These are phyloP conservation scores for Aspergillus fumigatus DNA, from an alignment of 2,329 filamentous ascomycete genomes.

Conservation along the genomic window DNA sequence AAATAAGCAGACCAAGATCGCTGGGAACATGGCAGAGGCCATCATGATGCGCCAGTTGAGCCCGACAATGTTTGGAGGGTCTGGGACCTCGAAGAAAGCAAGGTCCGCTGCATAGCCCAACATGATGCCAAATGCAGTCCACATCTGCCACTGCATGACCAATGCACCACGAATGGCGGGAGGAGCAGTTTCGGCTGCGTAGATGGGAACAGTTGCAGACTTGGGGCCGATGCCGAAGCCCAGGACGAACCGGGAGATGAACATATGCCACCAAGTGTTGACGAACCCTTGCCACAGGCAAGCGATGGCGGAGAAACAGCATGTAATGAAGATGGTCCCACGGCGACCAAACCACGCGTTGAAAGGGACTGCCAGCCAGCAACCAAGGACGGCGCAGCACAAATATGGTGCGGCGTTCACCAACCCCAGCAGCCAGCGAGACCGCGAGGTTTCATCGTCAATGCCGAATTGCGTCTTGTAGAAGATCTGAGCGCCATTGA, in stretches of 20 bases:
- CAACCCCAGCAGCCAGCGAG: slow-evolving; percentile 58
- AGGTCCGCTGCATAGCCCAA: slow-evolving; percentile 57
- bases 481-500: slow-evolving; percentile 65
- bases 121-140: slow-evolving; percentile 49
- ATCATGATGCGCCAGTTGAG: slow-evolving; percentile 67
- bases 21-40: slow-evolving; percentile 61
- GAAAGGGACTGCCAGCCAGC: slow-evolving; percentile 69
- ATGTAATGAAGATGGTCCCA: slow-evolving; percentile 72
- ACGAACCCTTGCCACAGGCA: slow-evolving; percentile 60
- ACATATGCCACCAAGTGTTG: slow-evolving; percentile 66
- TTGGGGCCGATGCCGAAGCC: slow-evolving; percentile 76
- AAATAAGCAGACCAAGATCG: slow-evolving; percentile 52
- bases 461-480: slow-evolving; percentile 61
- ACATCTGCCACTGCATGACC: slow-evolving; percentile 77
- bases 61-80: slow-evolving; percentile 51
- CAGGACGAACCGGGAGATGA: slow-evolving; percentile 66
- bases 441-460: slow-evolving; percentile 41
- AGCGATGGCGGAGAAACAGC: slow-evolving; percentile 60
- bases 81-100: slow-evolving; percentile 54
- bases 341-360: slow-evolving; percentile 66
- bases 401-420: slow-evolving; percentile 56
- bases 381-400: slow-evolving; percentile 64
- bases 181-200: slow-evolving; percentile 69
- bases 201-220: slow-evolving; percentile 70
- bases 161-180: slow-evolving; percentile 67